phyloP scores from a whole-genome alignment of 2,329 filamentous ascomycete genomes.

The Fusarium continuum region DNA sequence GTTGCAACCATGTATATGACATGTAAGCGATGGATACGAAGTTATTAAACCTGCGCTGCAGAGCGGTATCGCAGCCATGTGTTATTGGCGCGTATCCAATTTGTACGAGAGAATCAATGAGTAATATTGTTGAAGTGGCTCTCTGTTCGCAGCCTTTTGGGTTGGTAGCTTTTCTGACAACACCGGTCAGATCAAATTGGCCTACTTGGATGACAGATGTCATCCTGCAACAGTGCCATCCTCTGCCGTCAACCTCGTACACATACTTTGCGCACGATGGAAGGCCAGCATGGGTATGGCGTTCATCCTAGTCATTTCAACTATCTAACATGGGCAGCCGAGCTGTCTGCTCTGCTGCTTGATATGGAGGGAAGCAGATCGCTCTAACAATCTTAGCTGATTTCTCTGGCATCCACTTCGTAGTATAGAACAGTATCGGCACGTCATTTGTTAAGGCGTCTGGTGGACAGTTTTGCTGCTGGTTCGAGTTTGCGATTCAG shows the following conservation, averaged over 20 bases:
- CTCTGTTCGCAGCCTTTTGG: conserved; percentile 27
- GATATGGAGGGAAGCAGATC: conserved; percentile 54
- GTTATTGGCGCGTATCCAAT: background rate
- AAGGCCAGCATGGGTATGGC: conserved; percentile 62
- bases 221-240: conserved; percentile 58
- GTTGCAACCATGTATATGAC: conserved; percentile 43
- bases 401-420: conserved; percentile 57
- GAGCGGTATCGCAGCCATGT: conserved; percentile 6
- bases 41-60: conserved; percentile 4
- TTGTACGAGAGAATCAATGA: background rate
- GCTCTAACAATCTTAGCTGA: conserved; percentile 61
- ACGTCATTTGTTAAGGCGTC: conserved; percentile 38
- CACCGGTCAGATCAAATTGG: conserved; percentile 54
- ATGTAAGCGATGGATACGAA: background rate
- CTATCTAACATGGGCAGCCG: conserved; percentile 58
- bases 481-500: conserved; percentile 7
- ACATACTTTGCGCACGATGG: conserved; percentile 59
- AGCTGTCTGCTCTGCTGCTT: conserved; percentile 57
- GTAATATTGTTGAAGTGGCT: conserved; percentile 42
- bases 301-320: conserved; percentile 58
- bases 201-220: conserved; percentile 55
- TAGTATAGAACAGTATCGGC: conserved; percentile 51
- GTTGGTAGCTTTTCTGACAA: conserved; percentile 46
- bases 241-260: conserved; percentile 53
- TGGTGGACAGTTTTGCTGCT: conserved; percentile 6